Evolutionary conservation across 495 filamentous ascomycete genomes (phyloP).

Genomic region (Cercophora sp.): DNA sequence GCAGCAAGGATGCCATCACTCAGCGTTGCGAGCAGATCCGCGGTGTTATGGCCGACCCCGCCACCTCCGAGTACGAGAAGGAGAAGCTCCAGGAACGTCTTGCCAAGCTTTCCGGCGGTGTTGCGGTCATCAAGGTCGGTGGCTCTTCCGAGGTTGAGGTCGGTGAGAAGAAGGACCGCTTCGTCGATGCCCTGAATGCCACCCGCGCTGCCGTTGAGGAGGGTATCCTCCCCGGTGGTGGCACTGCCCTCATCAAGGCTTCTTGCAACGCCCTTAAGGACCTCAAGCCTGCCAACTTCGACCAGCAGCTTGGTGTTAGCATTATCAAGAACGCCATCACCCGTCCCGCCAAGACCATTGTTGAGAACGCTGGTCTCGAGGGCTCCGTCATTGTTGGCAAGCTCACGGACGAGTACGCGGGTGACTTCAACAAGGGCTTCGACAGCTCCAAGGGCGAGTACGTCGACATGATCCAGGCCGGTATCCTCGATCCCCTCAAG

Average conservation of each 20-base stretch:
- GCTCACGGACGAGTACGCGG: constrained; percentile 87
- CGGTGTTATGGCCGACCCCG: constrained; percentile 88
- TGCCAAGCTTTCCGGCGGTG: constrained; percentile 97
- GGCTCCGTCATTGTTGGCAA: constrained; percentile 97
- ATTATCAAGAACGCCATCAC: constrained; percentile 98
- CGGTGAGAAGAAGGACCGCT: constrained; percentile 98
- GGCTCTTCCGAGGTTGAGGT: constrained; percentile 98
- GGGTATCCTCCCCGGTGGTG: constrained; percentile 96
- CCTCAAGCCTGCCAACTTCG: constrained; percentile 89
- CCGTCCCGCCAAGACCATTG: constrained; percentile 85
- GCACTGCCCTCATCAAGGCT: constrained; percentile 96
- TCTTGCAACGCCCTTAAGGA: constrained; percentile 78
- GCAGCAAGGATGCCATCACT: constrained; percentile 86
- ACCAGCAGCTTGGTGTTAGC: constrained; percentile 96
- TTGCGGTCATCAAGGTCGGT: constrained; percentile 98
- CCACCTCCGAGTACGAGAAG: constrained; percentile 97
- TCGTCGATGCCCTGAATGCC: constrained; percentile 96
- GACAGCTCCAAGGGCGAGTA: constrained; percentile 95
- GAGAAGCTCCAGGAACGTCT: constrained; percentile 99
- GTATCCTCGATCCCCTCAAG: constrained; percentile 99
- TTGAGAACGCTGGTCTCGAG: constrained; percentile 96
- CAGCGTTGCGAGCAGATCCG: constrained; percentile 99
- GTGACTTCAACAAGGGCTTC: constrained; percentile 96
- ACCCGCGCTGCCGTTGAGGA: constrained; percentile 98
- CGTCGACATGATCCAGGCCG: constrained; percentile 94